Percentiles rank a stretch among this genome's conserved stretches.
These are phyloP conservation scores for Acrodontium crateriforme DNA, from an alignment of 2,329 filamentous ascomycete species.

Conservation along the genomic window DNA sequence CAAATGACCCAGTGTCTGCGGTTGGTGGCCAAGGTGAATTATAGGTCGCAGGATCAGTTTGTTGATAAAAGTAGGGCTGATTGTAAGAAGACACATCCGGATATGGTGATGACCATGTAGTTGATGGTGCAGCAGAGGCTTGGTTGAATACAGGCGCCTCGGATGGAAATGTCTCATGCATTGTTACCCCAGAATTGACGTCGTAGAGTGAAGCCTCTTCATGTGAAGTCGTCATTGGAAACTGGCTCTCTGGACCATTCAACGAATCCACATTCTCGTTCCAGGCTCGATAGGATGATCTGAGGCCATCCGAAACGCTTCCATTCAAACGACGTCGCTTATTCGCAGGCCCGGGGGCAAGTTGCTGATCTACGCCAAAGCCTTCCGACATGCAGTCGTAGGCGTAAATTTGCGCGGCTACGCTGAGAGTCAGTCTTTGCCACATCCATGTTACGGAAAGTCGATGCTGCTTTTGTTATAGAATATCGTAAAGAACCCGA, in stretches of 20 bases:
- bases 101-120: no score
- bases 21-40: slow-evolving; percentile 13
- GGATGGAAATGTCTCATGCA: no score
- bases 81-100: slow-evolving; percentile 13
- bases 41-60: slow-evolving; percentile 11
- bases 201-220: background rate
- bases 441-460: no score
- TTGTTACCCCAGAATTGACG: no score
- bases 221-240: background rate
- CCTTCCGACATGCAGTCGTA: no score
- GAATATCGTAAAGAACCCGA: no score
- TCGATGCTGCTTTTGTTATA: no score
- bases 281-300: background rate
- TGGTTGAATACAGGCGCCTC: no score
- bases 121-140: no score
- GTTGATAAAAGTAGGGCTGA: slow-evolving; percentile 19
- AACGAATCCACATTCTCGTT: background rate
- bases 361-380: background rate
- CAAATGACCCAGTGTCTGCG: background rate
- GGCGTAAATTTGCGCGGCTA: no score
- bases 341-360: background rate
- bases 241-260: background rate
- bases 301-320: background rate
- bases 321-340: background rate
- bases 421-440: no score